Evolutionary conservation across 108 stramenopile genomes (phyloP), one percentile per base, ranked within the genome.

Genomic region (Cyclostephanos tholiformis): DNA sequence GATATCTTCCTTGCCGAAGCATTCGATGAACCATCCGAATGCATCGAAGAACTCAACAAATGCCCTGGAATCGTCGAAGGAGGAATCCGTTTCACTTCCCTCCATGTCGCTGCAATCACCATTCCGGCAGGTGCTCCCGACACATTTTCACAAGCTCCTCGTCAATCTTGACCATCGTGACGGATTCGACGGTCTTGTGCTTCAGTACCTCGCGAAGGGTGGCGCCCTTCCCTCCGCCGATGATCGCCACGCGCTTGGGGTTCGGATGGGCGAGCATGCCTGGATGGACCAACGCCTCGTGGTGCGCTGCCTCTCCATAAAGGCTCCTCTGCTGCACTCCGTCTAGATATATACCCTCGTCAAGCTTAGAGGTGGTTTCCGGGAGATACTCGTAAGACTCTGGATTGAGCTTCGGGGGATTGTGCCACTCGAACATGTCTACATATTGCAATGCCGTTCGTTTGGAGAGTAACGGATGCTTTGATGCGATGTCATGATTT

Each of bases 241-340:
- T 75, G 63, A 95, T 87, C 13, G 85, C 88, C 11, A 91, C 88
- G 1, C 86, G 72, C 51, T 72, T 76, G 13, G 93, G 93, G 74
- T 89, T 74, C 2, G 85, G 69, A 61, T 97, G 97, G 16, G 90
- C 63, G 48, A 97, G 77, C 96, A 98, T 92, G 8, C 90, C 92
- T n/a, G 97, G 97, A 72, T 98, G 97, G 9, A 98, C 96, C 35
- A 98, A 83, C 43, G 87, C 69, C 80, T 98, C 97, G 76, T 91
- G 90, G 66, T 92, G 93, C 44, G 82, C 79, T 0, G 75, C 79
- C 19, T 85, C 75, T 6, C 77, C 78, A 19, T 71, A 30, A 14
- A 58, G 52, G 26, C 81, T 70, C 22, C 80, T 82, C 57, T 91
- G 88, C 29, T 85, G 20, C 6, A 80, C 78, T 14, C 91, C 91